A percentile compares a stretch with the other conserved stretches of the same genome.
Conservation (phyloP, 768 basidiomycete species). For the Obba rivulosa region DNA sequence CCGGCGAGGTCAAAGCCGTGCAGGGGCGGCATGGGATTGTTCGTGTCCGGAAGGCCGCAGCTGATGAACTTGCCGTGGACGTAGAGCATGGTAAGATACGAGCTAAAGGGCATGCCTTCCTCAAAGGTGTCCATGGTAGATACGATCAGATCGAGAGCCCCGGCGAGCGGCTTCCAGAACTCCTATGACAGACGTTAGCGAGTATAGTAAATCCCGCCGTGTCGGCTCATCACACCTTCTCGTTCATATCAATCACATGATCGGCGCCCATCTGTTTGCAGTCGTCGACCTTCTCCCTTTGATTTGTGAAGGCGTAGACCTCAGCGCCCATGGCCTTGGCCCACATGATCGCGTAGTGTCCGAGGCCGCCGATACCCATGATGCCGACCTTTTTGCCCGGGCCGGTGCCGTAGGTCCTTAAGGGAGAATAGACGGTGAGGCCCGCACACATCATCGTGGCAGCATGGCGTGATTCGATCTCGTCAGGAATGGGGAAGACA, state of each 20-base stretch:
- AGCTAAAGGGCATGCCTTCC: conserved; percentile 17
- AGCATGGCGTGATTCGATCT: conserved; percentile 42
- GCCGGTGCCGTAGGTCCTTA: conserved; percentile 48
- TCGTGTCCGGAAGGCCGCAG: conserved; percentile 51
- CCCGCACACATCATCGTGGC: conserved; percentile 65
- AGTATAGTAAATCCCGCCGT: neutral
- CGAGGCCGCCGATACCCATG: conserved; percentile 61
- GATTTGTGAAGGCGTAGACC: conserved; percentile 55
- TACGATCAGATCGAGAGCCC: conserved; percentile 47
- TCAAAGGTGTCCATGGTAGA: conserved; percentile 18
- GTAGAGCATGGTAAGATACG: conserved; percentile 38
- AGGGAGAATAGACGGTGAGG: conserved; percentile 58
- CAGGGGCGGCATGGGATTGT: conserved; percentile 28
- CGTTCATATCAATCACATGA: conserved; percentile 43
- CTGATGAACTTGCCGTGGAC: conserved; percentile 52
- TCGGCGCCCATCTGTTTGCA: conserved; percentile 53
- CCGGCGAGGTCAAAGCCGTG: conserved; percentile 28
- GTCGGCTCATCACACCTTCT: conserved; percentile 2
- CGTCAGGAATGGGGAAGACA: conserved; percentile 53
- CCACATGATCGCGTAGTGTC: conserved; percentile 35
- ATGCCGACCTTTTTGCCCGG: conserved; percentile 63
- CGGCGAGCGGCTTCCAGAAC: conserved; percentile 29
- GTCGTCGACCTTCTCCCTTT: conserved; percentile 46
- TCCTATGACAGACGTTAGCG: conserved; percentile 18
- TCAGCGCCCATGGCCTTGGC: conserved; percentile 53